A percentile compares a stretch with the other conserved stretches of the same genome.
phyloP scores from a whole-genome alignment of 495 filamentous ascomycete species.

The Penicillium arizonense region DNA sequence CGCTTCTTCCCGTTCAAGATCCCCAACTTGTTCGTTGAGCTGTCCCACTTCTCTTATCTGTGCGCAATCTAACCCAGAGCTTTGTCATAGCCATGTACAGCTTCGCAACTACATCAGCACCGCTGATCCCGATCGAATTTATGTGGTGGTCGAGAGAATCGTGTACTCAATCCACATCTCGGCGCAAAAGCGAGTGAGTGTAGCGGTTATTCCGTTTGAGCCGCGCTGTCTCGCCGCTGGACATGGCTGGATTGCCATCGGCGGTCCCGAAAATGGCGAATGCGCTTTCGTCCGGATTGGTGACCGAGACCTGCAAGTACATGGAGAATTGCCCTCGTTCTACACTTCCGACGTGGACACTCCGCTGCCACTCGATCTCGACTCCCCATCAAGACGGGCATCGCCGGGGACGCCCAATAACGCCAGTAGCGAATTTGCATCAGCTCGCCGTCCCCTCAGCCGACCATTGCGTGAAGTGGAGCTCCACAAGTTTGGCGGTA shows the following conservation, averaged over 20 bases:
- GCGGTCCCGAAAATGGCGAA: slow-evolving; percentile 76
- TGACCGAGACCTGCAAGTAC: slow-evolving; percentile 30
- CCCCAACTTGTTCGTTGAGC: slow-evolving; percentile 62
- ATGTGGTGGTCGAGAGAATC: slow-evolving; percentile 73
- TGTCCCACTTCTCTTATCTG: slow-evolving; percentile 1
- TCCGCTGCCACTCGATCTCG: slow-evolving; percentile 57
- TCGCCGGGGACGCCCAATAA: slow-evolving; percentile 22
- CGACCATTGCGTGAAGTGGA: slow-evolving; percentile 45
- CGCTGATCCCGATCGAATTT: slow-evolving; percentile 71
- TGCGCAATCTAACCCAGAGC: slow-evolving; percentile 7
- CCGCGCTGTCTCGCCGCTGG: slow-evolving; percentile 81
- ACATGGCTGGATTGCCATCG: slow-evolving; percentile 85
- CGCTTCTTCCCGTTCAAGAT: slow-evolving; percentile 76
- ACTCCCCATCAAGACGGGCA: slow-evolving; percentile 31
- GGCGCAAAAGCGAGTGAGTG: slow-evolving; percentile 67
- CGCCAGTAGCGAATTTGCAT: slow-evolving; percentile 25
- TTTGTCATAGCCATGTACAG: slow-evolving; percentile 76
- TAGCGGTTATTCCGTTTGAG: slow-evolving; percentile 77
- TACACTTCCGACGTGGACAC: slow-evolving; percentile 57
- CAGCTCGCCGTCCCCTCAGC: slow-evolving; percentile 28
- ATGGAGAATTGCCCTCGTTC: slow-evolving; percentile 30
- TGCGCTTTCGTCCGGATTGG: slow-evolving; percentile 74
- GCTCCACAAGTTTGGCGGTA: slow-evolving; percentile 52
- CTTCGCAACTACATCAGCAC: slow-evolving; percentile 87
- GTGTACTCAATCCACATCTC: slow-evolving; percentile 72